phyloP scores from a whole-genome alignment of 164 flowering plant species.

The Magnolia changhungtana region DNA sequence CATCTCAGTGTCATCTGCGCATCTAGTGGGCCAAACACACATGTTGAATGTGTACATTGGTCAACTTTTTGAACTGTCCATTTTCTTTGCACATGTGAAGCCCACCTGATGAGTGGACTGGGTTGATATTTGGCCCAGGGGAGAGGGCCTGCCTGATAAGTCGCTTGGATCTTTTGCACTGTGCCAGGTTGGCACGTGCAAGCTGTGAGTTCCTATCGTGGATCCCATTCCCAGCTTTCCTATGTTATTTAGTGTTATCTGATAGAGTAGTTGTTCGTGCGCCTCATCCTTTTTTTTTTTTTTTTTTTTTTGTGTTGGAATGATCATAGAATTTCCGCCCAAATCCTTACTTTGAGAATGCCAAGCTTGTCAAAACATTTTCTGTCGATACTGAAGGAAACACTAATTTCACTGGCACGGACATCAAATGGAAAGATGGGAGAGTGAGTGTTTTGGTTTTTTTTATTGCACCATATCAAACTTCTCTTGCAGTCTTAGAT shows the following conservation, averaged over 20 bases:
- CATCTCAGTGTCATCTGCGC: not conserved
- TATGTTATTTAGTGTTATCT: not conserved
- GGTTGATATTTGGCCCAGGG: not conserved
- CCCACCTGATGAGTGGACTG: not conserved
- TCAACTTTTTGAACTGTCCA: not conserved
- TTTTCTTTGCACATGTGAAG: not conserved
- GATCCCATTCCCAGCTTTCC: not conserved
- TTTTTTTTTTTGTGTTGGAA: not conserved
- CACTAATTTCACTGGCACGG: constrained; percentile 36
- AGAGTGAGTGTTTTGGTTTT: constrained; percentile 28
- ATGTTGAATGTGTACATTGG: not conserved
- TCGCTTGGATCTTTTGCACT: not conserved
- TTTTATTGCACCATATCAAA: not conserved
- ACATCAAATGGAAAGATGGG: constrained; percentile 53
- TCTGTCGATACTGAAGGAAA: constrained; percentile 41
- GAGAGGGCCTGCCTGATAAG: not conserved
- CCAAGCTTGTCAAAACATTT: constrained; percentile 38
- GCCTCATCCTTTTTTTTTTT: not conserved
- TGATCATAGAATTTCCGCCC: constrained; percentile 34
- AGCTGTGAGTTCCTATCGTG: not conserved
- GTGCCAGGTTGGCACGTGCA: not conserved
- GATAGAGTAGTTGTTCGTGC: not conserved
- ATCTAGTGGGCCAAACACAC: not conserved
- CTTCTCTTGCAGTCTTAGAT: not conserved
- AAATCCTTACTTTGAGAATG: constrained; percentile 48